Base-by-base conservation (phyloP, 2,329 filamentous ascomycete species). In the Nemania sp. region DNA sequence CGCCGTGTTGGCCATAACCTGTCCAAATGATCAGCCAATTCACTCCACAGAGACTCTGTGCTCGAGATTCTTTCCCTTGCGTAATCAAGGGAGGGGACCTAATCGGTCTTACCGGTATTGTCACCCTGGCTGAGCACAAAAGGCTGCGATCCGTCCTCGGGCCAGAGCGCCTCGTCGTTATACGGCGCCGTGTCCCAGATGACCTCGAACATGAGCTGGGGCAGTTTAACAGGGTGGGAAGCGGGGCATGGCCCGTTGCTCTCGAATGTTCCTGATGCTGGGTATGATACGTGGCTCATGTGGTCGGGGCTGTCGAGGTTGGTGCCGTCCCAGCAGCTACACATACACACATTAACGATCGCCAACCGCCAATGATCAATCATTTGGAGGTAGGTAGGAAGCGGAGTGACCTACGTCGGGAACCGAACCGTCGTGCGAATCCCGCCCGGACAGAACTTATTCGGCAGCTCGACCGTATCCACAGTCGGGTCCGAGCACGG, bases 311-410 rank as follows among this genome's bases (percentile, higher is more conserved):
- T 70, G 55, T 81, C 78, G 24, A 77, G 60, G 50, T 77, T 72
- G 31, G 69, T 68, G 33, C 80, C 80, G 49, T 83, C 73, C 80
- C 80, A 82, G 69, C 79, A 83, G 12, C 64, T 66, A 11, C 28
- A n/a, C n/a, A n/a, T n/a, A n/a, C n/a, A n/a, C n/a, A n/a, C n/a
- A n/a, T n/a, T n/a, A n/a, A n/a, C n/a, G n/a, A n/a, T n/a, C n/a
- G n/a, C n/a, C n/a, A n/a, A n/a, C n/a, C n/a, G n/a, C n/a, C n/a
- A n/a, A n/a, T n/a, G n/a, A n/a, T n/a, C n/a, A n/a, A n/a, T n/a
- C n/a, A n/a, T n/a, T n/a, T n/a, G n/a, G n/a, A n/a, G n/a, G n/a
- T n/a, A n/a, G n/a, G n/a, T n/a, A n/a, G n/a, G n/a, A n/a, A n/a
- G n/a, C n/a, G n/a, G n/a, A n/a, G n/a, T n/a, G n/a, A n/a, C n/a